Evolutionary conservation across 208 protist species (phyloP).

Genomic region (Leishmania aethiopica): DNA sequence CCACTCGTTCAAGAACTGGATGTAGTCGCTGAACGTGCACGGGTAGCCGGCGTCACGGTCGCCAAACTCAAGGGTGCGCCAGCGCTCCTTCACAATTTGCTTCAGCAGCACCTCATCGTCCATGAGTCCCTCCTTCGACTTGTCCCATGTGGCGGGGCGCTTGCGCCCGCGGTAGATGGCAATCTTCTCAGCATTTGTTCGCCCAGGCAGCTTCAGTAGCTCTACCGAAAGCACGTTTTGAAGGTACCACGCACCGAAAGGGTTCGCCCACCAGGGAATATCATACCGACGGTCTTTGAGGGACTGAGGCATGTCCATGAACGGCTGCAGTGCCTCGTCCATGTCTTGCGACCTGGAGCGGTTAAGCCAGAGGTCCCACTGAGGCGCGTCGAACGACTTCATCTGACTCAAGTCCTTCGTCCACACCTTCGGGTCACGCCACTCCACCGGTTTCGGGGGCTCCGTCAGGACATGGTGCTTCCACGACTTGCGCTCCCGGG

Average conservation of each 20-base stretch:
- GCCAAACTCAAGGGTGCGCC: conserved; percentile 92
- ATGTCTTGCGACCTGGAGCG: conserved; percentile 88
- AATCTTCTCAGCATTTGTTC: conserved; percentile 91
- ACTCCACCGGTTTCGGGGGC: conserved; percentile 87
- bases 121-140: conserved; percentile 60
- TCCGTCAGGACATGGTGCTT: conserved; percentile 92
- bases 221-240: conserved; percentile 93
- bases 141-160: conserved; percentile 46
- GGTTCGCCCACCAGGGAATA: conserved; percentile 94
- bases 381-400: conserved; percentile 93
- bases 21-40: conserved; percentile 93
- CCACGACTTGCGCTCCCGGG: conserved; percentile 90
- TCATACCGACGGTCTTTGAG: conserved; percentile 92
- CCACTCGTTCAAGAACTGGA: conserved; percentile 95
- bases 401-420: conserved; percentile 86
- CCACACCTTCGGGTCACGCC: conserved; percentile 94
- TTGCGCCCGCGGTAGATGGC: conserved; percentile 81
- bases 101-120: conserved; percentile 88
- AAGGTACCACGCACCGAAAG: conserved; percentile 93
- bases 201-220: conserved; percentile 85
- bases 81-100: conserved; percentile 89
- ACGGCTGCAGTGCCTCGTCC: conserved; percentile 92
- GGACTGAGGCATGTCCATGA: conserved; percentile 95
- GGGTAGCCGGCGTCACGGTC: conserved; percentile 87
- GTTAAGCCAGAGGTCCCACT: conserved; percentile 92